These are phyloP conservation scores for Secale cereale DNA, from an alignment of 176 grass and related monocot species.

Conservation along the genomic window DNA sequence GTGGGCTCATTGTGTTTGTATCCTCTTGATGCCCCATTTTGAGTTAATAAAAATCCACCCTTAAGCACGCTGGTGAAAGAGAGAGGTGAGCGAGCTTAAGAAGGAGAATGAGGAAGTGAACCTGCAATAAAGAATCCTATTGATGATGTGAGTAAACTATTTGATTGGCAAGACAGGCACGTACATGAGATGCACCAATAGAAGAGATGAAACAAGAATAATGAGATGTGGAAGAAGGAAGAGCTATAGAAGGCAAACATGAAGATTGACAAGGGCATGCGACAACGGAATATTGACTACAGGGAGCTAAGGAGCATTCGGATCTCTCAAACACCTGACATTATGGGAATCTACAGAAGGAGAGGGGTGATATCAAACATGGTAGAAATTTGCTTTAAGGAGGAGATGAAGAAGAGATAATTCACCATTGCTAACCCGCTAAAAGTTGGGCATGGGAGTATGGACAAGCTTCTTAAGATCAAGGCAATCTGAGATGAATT, in stretches of 20 bases:
- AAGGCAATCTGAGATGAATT: neutral
- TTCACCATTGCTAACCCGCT: neutral
- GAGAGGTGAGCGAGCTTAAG: neutral
- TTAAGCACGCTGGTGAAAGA: no score
- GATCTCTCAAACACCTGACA: neutral
- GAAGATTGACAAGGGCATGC: neutral
- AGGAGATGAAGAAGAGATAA: neutral
- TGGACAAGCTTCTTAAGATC: neutral
- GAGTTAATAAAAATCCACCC: no score
- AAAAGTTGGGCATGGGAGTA: neutral
- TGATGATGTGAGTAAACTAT: neutral
- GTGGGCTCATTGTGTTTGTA: no score
- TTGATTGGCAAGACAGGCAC: neutral
- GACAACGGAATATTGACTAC: neutral
- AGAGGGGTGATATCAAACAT: neutral
- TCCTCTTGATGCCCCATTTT: no score
- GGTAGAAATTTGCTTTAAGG: no score
- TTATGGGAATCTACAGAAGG: neutral
- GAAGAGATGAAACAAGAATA: no score
- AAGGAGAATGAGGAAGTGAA: neutral
- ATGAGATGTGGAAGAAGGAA: neutral
- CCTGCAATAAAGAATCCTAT: neutral
- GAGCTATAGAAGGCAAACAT: neutral
- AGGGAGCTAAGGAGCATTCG: neutral
- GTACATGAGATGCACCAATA: no score